Percentiles rank a stretch among this genome's conserved stretches.
phyloP scores from a whole-genome alignment of 164 flowering plant species.

The Echeveria elegans region DNA sequence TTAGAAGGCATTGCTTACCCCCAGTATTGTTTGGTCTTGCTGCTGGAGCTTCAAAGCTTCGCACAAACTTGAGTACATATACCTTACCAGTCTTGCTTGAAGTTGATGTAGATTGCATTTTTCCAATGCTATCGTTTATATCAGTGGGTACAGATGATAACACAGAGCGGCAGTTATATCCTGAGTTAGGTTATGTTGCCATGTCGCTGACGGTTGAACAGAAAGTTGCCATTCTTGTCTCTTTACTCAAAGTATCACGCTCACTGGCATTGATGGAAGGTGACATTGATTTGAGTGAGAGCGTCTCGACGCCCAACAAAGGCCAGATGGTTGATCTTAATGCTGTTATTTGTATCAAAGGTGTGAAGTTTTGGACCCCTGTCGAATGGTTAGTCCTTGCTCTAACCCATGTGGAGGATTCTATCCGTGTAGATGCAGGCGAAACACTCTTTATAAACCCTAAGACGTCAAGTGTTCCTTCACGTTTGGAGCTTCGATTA shows the following conservation, averaged over 20 bases:
- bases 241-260: slow-evolving; percentile 86
- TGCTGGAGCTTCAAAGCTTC: slow-evolving; percentile 72
- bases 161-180: slow-evolving; percentile 21
- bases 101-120: slow-evolving; percentile 80
- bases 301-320: slow-evolving; percentile 15
- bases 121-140: slow-evolving; percentile 72
- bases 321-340: slow-evolving; percentile 14
- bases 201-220: slow-evolving; percentile 48
- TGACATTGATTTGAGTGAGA: slow-evolving; percentile 51
- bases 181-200: slow-evolving; percentile 26
- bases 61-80: slow-evolving; percentile 88
- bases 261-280: slow-evolving; percentile 85
- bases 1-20: slow-evolving; percentile 65
- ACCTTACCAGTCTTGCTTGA: slow-evolving; percentile 71
- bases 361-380: slow-evolving; percentile 44
- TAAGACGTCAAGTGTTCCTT: slow-evolving; percentile 82
- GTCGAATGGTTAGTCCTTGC: slow-evolving; percentile 75
- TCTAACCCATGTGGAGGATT: slow-evolving; percentile 79
- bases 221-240: slow-evolving; percentile 72
- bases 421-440: slow-evolving; percentile 92
- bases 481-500: slow-evolving; percentile 70
- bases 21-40: slow-evolving; percentile 79
- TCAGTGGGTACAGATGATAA: slow-evolving; percentile 35
- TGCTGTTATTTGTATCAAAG: slow-evolving; percentile 60
- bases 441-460: slow-evolving; percentile 87